phyloP scores from a whole-genome alignment of 257 asterid species.

The Prunella vulgaris region DNA sequence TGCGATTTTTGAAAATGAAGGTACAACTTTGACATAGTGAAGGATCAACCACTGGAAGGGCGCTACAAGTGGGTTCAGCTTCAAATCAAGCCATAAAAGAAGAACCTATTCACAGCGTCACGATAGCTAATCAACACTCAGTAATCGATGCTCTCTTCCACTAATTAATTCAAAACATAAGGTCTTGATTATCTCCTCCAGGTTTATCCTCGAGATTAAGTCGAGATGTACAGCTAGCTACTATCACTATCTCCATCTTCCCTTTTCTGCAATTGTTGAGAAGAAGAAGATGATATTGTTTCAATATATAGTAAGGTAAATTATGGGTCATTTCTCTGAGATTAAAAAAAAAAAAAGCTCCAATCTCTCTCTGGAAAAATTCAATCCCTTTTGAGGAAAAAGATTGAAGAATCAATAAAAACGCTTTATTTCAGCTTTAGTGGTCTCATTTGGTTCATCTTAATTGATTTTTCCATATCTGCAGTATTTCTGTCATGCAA shows the following conservation, averaged over 20 bases:
- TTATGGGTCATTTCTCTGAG: not conserved
- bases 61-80: conserved; percentile 54
- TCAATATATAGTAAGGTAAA: not conserved
- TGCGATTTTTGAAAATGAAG: conserved; percentile 31
- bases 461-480: not conserved
- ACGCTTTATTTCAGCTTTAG: not conserved
- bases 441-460: not conserved
- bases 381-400: conserved; percentile 14
- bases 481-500: conserved; percentile 18
- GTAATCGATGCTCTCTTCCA: conserved; percentile 2
- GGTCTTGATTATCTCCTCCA: conserved; percentile 13
- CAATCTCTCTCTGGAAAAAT: conserved; percentile 5
- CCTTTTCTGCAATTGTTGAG: conserved; percentile 7
- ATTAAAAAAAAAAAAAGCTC: too few species aligned
- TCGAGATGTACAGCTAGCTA: conserved; percentile 21
- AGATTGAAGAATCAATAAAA: conserved; percentile 26
- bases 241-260: conserved; percentile 12
- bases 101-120: not conserved
- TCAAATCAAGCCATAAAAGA: conserved; percentile 22
- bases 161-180: conserved; percentile 22
- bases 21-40: conserved; percentile 64
- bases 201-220: conserved; percentile 10
- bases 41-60: conserved; percentile 60
- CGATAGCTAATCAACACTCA: conserved; percentile 8
- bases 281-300: not conserved